phyloP scores from a whole-genome alignment of 176 grass and related monocot genomes.

The Raddia distichophylla region DNA sequence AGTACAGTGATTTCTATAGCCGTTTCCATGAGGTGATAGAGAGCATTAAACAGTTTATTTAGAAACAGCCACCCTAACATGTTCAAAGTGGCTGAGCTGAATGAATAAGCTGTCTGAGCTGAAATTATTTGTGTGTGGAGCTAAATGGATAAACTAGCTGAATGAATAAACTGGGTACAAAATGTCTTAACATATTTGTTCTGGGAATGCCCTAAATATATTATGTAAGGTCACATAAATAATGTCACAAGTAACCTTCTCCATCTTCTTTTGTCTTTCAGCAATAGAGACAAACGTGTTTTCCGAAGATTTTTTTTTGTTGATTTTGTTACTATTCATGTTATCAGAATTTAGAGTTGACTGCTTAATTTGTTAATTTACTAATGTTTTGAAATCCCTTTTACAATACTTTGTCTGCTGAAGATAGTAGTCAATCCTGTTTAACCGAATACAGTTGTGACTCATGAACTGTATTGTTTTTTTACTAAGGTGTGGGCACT shows the following conservation, averaged over 20 bases:
- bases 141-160: too few relatives aligned
- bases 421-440: background rate
- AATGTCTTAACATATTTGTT: too few relatives aligned
- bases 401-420: background rate
- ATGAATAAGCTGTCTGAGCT: too few relatives aligned
- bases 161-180: too few relatives aligned
- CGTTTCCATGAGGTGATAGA: too few relatives aligned
- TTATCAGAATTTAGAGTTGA: background rate
- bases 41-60: too few relatives aligned
- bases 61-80: too few relatives aligned
- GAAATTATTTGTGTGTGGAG: too few relatives aligned
- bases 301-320: background rate
- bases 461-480: constrained; percentile 33
- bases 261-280: background rate
- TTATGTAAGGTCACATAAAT: background rate
- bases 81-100: too few relatives aligned
- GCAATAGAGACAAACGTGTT: background rate
- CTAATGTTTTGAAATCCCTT: constrained; percentile 1
- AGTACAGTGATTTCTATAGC: too few relatives aligned
- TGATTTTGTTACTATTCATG: background rate
- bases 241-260: background rate
- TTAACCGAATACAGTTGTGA: constrained; percentile 29
- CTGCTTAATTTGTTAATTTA: background rate
- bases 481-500: constrained; percentile 88
- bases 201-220: background rate